phyloP scores from a whole-genome alignment of 202 grass and related monocot species.

The Schoenoplectus tabernaemontani region DNA sequence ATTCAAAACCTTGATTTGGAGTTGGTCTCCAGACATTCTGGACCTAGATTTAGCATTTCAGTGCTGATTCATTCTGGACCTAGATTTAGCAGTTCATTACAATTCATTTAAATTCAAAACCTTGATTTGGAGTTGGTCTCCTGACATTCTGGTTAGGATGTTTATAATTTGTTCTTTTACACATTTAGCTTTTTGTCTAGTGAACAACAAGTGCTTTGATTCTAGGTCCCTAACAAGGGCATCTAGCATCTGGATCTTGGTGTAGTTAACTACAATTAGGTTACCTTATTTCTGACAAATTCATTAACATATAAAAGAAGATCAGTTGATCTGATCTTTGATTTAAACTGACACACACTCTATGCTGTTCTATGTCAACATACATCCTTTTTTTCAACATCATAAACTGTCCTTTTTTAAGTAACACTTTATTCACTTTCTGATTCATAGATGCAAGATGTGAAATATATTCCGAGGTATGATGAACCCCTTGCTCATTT shows the following conservation, averaged over 20 bases:
- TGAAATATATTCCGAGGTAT: conserved; percentile 31
- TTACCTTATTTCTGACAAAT: neutral
- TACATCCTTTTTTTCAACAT: neutral
- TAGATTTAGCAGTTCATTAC: neutral
- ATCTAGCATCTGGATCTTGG: neutral
- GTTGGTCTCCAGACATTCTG: neutral
- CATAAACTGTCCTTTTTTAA: neutral
- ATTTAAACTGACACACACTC: neutral
- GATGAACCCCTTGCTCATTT: conserved; percentile 41
- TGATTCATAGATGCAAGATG: neutral
- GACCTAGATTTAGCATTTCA: neutral
- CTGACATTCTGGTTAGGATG: neutral
- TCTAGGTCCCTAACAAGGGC: neutral
- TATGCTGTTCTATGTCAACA: neutral
- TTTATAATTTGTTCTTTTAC: neutral
- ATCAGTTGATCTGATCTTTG: neutral
- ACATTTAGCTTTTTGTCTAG: neutral
- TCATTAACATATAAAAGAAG: neutral
- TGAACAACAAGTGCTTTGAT: neutral
- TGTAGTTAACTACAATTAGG: neutral
- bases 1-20: neutral
- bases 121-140: neutral
- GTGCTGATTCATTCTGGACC: neutral
- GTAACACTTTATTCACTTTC: neutral
- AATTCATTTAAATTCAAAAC: neutral